phyloP scores from a whole-genome alignment of 192 early-diverging fungal species.

The Phycomyces blakesleeanus region DNA sequence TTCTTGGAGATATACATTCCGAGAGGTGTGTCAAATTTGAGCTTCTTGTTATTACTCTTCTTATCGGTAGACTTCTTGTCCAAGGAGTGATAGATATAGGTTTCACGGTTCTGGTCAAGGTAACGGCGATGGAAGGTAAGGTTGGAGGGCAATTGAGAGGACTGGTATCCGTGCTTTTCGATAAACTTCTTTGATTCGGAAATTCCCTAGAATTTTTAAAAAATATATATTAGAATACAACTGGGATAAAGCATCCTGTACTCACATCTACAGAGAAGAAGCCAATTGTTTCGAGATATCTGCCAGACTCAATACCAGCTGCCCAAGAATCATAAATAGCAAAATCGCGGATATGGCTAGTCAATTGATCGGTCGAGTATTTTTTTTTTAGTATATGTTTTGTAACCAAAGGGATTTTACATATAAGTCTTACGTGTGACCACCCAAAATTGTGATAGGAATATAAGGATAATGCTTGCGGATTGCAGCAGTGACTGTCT shows the following conservation, averaged over 20 bases:
- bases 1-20: conserved; percentile 37
- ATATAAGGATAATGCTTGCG: conserved; percentile 41
- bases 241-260: background rate
- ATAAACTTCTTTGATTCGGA: conserved; percentile 17
- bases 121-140: conserved; percentile 46
- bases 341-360: conserved; percentile 49
- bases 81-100: conserved; percentile 47
- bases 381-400: no score
- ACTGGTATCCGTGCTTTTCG: conserved; percentile 25
- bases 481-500: conserved; percentile 39
- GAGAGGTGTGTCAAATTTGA: conserved; percentile 34
- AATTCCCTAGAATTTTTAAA: conserved; percentile 16
- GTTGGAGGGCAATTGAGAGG: conserved; percentile 32
- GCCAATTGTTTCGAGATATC: conserved; percentile 56
- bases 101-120: conserved; percentile 49
- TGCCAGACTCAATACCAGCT: conserved; percentile 43
- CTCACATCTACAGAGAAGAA: conserved; percentile 44
- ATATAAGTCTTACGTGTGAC: conserved; percentile 38
- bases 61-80: conserved; percentile 11
- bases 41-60: background rate
- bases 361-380: no score
- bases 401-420: background rate
- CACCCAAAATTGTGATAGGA: conserved; percentile 51
- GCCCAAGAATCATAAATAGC: conserved; percentile 40
- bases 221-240: background rate